Evolutionary conservation across 169 alveolate genomes (phyloP).

Genomic region (Perkinsus chesapeaki): DNA sequence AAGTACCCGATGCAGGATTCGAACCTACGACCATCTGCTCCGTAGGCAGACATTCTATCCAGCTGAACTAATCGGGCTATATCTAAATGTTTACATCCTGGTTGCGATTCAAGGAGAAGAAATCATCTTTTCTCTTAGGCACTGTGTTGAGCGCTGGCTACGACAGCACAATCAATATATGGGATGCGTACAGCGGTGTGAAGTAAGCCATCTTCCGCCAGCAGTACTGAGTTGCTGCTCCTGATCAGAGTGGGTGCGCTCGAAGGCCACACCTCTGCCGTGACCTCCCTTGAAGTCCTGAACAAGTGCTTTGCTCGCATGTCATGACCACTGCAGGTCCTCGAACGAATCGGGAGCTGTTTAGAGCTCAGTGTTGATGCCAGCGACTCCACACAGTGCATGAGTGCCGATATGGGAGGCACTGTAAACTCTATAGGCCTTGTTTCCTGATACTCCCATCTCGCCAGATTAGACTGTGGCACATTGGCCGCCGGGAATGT

Average conservation of each 20-base stretch:
- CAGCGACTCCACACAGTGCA: background rate
- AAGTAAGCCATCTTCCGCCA: background rate
- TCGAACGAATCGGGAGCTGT: background rate
- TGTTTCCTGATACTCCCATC: background rate
- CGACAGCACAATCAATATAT: background rate
- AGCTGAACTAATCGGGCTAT: background rate
- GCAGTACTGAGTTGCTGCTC: background rate
- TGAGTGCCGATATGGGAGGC: background rate
- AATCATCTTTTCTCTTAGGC: no score
- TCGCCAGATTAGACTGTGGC: background rate
- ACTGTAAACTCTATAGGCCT: background rate
- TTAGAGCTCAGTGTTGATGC: background rate
- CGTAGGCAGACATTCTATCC: slow-evolving; percentile 4
- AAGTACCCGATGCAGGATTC: slow-evolving; percentile 3
- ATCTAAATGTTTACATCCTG: background rate
- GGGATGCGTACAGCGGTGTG: background rate
- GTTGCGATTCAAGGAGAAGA: background rate
- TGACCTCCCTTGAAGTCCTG: background rate
- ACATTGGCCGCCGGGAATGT: background rate
- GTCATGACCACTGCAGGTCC: background rate
- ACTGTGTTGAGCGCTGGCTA: background rate
- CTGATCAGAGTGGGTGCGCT: background rate
- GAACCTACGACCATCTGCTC: slow-evolving; percentile 5
- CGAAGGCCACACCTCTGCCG: background rate
- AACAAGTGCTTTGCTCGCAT: background rate